Percentiles rank a stretch among this genome's conserved stretches.
These are phyloP conservation scores for Huntiella omanensis DNA, from an alignment of 2,329 filamentous ascomycete species.

Conservation along the genomic window DNA sequence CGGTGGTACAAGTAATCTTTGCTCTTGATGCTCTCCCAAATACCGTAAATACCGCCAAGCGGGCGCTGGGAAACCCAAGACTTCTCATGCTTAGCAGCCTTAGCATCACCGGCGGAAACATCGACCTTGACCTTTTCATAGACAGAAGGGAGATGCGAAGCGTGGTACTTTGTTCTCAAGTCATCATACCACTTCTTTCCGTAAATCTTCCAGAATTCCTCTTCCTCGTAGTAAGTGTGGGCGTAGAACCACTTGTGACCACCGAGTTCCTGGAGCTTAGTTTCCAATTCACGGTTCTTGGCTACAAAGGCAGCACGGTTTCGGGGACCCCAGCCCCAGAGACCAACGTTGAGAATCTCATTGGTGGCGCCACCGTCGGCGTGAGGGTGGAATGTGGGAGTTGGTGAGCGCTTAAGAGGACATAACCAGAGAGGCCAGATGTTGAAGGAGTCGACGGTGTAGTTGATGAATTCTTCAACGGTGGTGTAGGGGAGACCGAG, in stretches of 20 bases:
- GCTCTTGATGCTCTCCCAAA: slow-evolving; percentile 39
- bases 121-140: slow-evolving; percentile 52
- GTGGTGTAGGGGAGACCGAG: slow-evolving; percentile 37
- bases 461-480: slow-evolving; percentile 34
- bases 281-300: slow-evolving; percentile 54
- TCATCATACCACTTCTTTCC: slow-evolving; percentile 39
- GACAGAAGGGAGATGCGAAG: slow-evolving; percentile 42
- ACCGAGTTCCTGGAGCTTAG: slow-evolving; percentile 46
- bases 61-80: slow-evolving; percentile 32
- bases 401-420: slow-evolving; percentile 28
- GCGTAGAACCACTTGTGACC: slow-evolving; percentile 82
- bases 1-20: slow-evolving; percentile 36
- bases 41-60: slow-evolving; percentile 38
- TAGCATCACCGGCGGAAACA: slow-evolving; percentile 23
- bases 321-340: slow-evolving; percentile 61
- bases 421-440: slow-evolving; percentile 46
- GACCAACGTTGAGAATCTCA: slow-evolving; percentile 41
- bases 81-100: slow-evolving; percentile 22
- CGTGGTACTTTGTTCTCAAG: slow-evolving; percentile 43
- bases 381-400: slow-evolving; percentile 37
- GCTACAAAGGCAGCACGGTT: slow-evolving; percentile 39
- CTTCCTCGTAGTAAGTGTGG: slow-evolving; percentile 62
- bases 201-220: slow-evolving; percentile 51
- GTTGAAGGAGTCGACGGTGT: slow-evolving; percentile 28
- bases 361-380: slow-evolving; percentile 14